phyloP scores from a whole-genome alignment of 2,329 filamentous ascomycete species.

The Beauveria sp. region DNA sequence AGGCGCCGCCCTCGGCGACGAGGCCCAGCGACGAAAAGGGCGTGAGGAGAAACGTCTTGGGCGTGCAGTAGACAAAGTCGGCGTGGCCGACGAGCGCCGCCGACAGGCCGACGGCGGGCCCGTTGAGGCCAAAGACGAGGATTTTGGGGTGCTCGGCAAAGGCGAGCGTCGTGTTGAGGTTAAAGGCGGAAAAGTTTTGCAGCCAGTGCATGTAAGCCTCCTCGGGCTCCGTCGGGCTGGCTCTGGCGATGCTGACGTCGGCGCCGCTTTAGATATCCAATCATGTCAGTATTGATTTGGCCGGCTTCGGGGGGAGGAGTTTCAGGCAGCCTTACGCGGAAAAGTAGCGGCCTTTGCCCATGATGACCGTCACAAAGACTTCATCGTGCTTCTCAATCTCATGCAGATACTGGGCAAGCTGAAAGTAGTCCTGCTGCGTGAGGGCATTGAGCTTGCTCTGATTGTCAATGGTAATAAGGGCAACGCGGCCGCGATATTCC shows the following conservation, averaged over 20 bases:
- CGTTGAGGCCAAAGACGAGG: conserved; percentile 84
- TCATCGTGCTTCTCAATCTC: conserved; percentile 74
- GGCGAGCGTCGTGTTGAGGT: conserved; percentile 86
- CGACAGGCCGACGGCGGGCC: conserved; percentile 79
- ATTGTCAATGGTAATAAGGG: conserved; percentile 81
- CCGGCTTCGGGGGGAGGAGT: neutral
- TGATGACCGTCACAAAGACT: conserved; percentile 76
- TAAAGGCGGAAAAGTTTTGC: conserved; percentile 68
- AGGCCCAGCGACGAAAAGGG: conserved; percentile 87
- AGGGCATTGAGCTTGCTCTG: conserved; percentile 84
- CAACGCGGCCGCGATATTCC: conserved; percentile 35
- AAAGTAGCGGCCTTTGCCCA: conserved; percentile 76
- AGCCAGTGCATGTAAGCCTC: conserved; percentile 50
- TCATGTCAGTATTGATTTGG: neutral
- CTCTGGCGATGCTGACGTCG: conserved; percentile 56
- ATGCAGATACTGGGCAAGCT: conserved; percentile 62
- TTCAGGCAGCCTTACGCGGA: conserved; percentile 59
- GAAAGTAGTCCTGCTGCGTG: conserved; percentile 64
- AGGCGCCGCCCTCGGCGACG: conserved; percentile 80
- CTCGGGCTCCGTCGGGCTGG: conserved; percentile 27
- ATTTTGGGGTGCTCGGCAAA: conserved; percentile 95
- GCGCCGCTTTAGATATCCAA: conserved; percentile 57
- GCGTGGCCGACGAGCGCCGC: conserved; percentile 76
- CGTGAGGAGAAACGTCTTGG: conserved; percentile 77
- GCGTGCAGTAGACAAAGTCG: conserved; percentile 86